Conservation (phyloP, 2,329 filamentous ascomycete species). For the Didymella sp. region DNA sequence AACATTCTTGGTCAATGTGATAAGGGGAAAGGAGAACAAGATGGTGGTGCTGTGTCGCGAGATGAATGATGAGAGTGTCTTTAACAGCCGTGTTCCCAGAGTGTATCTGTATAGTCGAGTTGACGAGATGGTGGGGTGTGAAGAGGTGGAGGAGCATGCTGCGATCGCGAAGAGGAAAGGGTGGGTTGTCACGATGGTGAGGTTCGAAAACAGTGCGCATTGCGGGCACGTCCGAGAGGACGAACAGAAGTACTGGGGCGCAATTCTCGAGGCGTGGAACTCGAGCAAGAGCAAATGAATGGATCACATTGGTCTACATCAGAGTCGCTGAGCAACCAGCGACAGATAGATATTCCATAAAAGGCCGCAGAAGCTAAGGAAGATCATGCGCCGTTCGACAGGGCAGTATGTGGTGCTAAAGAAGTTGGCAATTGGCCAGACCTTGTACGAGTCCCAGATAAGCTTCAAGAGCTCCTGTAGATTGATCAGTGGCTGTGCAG, state of each 20-base stretch:
- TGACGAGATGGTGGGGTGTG: slow-evolving; percentile 63
- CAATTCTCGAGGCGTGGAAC: slow-evolving; percentile 44
- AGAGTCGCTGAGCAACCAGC: slow-evolving; percentile 58
- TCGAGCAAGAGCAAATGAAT: slow-evolving; percentile 15
- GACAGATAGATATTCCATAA: slow-evolving; percentile 79
- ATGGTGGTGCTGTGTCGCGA: slow-evolving; percentile 39
- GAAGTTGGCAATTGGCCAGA: slow-evolving; percentile 76
- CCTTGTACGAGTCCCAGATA: slow-evolving; percentile 69
- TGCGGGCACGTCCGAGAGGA: slow-evolving; percentile 67
- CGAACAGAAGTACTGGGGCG: slow-evolving; percentile 64
- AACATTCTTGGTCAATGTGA: slow-evolving; percentile 27
- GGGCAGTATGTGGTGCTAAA: slow-evolving; percentile 75
- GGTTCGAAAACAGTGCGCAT: slow-evolving; percentile 66
- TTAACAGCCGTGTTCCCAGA: slow-evolving; percentile 50
- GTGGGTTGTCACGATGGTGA: slow-evolving; percentile 57
- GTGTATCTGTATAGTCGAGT: slow-evolving; percentile 66
- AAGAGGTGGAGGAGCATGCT: slow-evolving; percentile 64
- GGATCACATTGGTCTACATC: slow-evolving; percentile 4
- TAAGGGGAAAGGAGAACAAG: slow-evolving; percentile 31
- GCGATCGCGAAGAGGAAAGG: slow-evolving; percentile 58
- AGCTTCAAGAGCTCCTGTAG: slow-evolving; percentile 43
- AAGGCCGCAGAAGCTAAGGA: slow-evolving; percentile 75
- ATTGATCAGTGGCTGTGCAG: slow-evolving; percentile 49
- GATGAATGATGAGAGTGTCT: slow-evolving; percentile 39
- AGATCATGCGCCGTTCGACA: slow-evolving; percentile 71